A percentile compares a stretch with the other conserved stretches of the same genome.
These are phyloP conservation scores for Gyromitra esculenta DNA, from an alignment of 2,329 filamentous ascomycete genomes.

Conservation along the genomic window DNA sequence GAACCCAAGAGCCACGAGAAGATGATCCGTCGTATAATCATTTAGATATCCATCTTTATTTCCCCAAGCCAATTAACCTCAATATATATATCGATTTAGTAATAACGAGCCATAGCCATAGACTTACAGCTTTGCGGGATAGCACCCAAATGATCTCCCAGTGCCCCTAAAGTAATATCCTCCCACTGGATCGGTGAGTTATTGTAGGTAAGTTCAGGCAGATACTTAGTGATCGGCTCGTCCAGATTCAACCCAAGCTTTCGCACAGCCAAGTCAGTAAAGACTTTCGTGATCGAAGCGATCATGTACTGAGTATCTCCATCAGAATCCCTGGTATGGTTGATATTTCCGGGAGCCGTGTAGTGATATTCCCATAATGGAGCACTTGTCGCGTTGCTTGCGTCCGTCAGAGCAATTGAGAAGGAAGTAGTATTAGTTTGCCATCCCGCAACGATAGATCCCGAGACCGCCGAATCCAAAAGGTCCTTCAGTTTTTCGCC, in stretches of 20 bases:
- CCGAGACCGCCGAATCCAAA: constrained; percentile 59
- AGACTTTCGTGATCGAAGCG: constrained; percentile 62
- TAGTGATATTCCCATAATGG: constrained; percentile 63
- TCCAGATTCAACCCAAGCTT: constrained; percentile 60
- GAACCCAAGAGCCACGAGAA: constrained; percentile 60
- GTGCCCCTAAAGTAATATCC: constrained; percentile 60
- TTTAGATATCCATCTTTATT: constrained; percentile 30
- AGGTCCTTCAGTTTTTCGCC: constrained; percentile 57
- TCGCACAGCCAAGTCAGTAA: constrained; percentile 60
- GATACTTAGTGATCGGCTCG: constrained; percentile 59
- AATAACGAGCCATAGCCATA: not conserved
- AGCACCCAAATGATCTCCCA: constrained; percentile 61
- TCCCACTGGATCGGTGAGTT: constrained; percentile 59
- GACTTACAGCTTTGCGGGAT: constrained; percentile 60
- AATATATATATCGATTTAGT: constrained; percentile 18
- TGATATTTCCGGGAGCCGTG: constrained; percentile 59
- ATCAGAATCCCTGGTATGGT: constrained; percentile 59
- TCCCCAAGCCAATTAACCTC: not conserved
- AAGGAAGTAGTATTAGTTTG: constrained; percentile 61
- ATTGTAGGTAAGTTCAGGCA: constrained; percentile 59
- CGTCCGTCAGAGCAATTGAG: constrained; percentile 58
- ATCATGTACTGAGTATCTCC: constrained; percentile 62
- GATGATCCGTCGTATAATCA: constrained; percentile 55
- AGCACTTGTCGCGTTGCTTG: constrained; percentile 7
- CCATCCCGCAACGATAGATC: constrained; percentile 60